These are phyloP conservation scores for Paramecium pentaurelia DNA, from an alignment of 73 alveolate genomes.

Conservation along the genomic window DNA sequence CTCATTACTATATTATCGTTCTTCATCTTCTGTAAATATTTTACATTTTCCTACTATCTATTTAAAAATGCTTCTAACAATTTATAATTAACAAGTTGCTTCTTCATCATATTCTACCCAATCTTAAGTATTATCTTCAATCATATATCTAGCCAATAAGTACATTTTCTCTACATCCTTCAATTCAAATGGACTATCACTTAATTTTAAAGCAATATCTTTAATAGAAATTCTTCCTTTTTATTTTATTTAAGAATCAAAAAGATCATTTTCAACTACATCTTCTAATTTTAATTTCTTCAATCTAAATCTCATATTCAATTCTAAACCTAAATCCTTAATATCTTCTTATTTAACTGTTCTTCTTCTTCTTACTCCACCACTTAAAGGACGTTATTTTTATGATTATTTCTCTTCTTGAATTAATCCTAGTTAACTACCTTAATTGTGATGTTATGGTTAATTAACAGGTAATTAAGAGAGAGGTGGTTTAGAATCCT, in stretches of 20 bases:
- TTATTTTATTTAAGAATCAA: background rate
- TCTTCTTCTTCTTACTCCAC: conserved; percentile 42
- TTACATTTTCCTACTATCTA: conserved; percentile 10
- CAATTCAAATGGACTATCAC: conserved; percentile 35
- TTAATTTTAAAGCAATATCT: conserved; percentile 36
- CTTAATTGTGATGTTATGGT: background rate
- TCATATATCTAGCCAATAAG: conserved; percentile 24
- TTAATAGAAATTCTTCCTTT: background rate
- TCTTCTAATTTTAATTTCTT: conserved; percentile 29
- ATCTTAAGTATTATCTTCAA: conserved; percentile 34
- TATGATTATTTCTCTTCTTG: background rate
- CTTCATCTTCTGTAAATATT: conserved; percentile 24
- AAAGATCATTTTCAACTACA: conserved; percentile 13
- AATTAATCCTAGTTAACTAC: background rate
- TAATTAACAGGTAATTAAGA: background rate
- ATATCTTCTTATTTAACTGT: conserved; percentile 44
- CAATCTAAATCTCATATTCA: conserved; percentile 47
- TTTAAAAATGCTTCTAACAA: conserved; percentile 38
- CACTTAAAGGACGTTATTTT: background rate
- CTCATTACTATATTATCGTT: background rate
- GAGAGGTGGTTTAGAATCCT: background rate
- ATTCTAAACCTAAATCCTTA: conserved; percentile 28
- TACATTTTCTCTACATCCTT: conserved; percentile 51
- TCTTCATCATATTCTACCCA: conserved; percentile 40
- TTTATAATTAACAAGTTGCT: background rate